Conservation (phyloP, 2,329 filamentous ascomycete genomes). For the Pseudogymnoascus sp. region DNA sequence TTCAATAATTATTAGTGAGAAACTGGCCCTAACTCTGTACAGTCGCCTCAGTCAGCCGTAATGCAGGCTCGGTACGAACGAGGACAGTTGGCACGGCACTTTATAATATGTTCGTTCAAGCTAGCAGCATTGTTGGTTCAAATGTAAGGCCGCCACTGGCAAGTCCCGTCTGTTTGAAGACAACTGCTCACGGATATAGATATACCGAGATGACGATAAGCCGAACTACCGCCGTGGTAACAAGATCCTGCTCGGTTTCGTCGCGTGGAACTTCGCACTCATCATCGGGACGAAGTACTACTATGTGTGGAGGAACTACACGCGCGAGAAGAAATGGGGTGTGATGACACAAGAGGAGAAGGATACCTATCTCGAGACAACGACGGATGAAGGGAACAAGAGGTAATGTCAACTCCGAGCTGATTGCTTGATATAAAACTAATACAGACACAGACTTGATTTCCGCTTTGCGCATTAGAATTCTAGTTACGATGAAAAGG, state of each 20-base stretch:
- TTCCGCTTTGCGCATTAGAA: conserved; percentile 12
- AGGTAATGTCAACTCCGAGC: conserved; percentile 12
- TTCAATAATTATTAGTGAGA: conserved; percentile 35
- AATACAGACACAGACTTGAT: conserved; percentile 8
- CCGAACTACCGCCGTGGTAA: conserved; percentile 50
- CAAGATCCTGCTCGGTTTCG: conserved; percentile 43
- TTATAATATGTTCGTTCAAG: conserved; percentile 50
- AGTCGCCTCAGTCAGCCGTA: conserved; percentile 44
- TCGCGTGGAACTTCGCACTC: conserved; percentile 36
- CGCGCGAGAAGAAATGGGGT: conserved; percentile 34
- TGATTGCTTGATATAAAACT: neutral
- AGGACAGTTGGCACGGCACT: conserved; percentile 54
- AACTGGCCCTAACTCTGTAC: conserved; percentile 40
- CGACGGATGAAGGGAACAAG: conserved; percentile 36
- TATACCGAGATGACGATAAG: conserved; percentile 39
- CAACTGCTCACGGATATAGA: neutral
- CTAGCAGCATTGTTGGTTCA: conserved; percentile 31
- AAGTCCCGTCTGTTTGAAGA: neutral
- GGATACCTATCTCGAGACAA: conserved; percentile 37
- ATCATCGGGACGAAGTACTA: conserved; percentile 41
- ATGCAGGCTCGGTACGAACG: conserved; percentile 53
- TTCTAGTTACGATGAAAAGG: neutral
- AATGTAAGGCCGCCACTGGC: conserved; percentile 19
- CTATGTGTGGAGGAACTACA: conserved; percentile 38
- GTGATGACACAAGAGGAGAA: conserved; percentile 38